phyloP scores from a whole-genome alignment of 176 grass and related monocot species.

The Aegilops bicornis region DNA sequence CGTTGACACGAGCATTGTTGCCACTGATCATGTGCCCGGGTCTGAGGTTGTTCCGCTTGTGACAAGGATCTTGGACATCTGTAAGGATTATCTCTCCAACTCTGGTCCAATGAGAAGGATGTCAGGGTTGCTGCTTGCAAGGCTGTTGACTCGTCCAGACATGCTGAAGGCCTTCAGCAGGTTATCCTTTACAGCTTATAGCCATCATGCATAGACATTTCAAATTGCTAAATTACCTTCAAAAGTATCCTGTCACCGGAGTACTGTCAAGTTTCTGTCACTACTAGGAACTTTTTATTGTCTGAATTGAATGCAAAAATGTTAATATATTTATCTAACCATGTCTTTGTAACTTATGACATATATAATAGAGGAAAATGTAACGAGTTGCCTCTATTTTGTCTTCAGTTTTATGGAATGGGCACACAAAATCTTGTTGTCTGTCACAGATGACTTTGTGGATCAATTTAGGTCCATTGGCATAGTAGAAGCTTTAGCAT shows the following conservation, averaged over 20 bases:
- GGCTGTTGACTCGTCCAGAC: conserved; percentile 94
- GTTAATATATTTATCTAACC: neutral
- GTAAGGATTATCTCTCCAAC: conserved; percentile 90
- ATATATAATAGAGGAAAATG: neutral
- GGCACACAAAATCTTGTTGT: conserved; percentile 75
- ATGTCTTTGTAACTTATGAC: conserved; percentile 21
- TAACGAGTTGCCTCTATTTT: conserved; percentile 34
- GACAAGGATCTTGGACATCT: conserved; percentile 81
- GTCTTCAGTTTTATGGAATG: conserved; percentile 91
- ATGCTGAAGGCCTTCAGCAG: conserved; percentile 79
- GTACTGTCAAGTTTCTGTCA: conserved; percentile 19
- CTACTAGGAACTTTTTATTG: conserved; percentile 4
- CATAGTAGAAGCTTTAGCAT: conserved; percentile 90
- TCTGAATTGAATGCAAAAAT: conserved; percentile 19
- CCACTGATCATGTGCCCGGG: conserved; percentile 32
- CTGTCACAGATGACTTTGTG: conserved; percentile 78
- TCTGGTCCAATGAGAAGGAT: conserved; percentile 98
- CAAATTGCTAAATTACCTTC: conserved; percentile 26
- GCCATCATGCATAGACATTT: conserved; percentile 11
- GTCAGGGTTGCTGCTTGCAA: conserved; percentile 85
- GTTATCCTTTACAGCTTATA: conserved; percentile 49
- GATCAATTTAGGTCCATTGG: conserved; percentile 89
- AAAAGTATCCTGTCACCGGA: conserved; percentile 3
- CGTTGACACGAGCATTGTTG: conserved; percentile 79
- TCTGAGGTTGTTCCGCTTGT: conserved; percentile 68